phyloP scores from a whole-genome alignment of 257 asterid genomes.

The Forsythia viridissima region DNA sequence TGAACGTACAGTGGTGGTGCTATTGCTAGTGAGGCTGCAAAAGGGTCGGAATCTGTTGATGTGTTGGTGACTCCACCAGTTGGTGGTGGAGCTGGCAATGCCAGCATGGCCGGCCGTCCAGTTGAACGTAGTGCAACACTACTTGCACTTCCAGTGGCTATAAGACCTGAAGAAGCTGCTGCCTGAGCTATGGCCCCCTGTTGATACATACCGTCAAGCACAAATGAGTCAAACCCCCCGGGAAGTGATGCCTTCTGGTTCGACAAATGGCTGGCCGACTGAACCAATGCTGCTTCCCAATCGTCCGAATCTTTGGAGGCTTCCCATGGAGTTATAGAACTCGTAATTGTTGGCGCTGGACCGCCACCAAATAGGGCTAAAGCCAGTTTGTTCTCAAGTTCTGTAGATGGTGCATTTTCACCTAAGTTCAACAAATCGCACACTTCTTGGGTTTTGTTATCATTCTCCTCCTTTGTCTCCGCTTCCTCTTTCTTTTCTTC shows the following conservation, averaged over 20 bases:
- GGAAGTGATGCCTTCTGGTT: slow-evolving; percentile 69
- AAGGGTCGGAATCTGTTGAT: slow-evolving; percentile 41
- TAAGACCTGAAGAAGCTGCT: slow-evolving; percentile 55
- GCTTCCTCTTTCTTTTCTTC: slow-evolving; percentile 22
- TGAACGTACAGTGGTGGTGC: slow-evolving; percentile 93
- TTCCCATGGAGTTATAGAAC: slow-evolving; percentile 65
- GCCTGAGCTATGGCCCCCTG: slow-evolving; percentile 67
- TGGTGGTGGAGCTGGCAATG: slow-evolving; percentile 83
- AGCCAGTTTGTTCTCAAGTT: slow-evolving; percentile 65
- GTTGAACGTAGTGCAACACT: slow-evolving; percentile 83
- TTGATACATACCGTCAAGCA: slow-evolving; percentile 86
- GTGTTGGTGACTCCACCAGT: slow-evolving; percentile 27
- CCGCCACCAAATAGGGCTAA: slow-evolving; percentile 71
- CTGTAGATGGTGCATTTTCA: slow-evolving; percentile 51
- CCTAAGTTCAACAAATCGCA: slow-evolving; percentile 80
- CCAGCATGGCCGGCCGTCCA: slow-evolving; percentile 75
- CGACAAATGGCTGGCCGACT: slow-evolving; percentile 66
- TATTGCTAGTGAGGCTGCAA: slow-evolving; percentile 66
- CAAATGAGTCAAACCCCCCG: slow-evolving; percentile 56
- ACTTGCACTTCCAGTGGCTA: slow-evolving; percentile 81
- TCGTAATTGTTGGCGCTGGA: slow-evolving; percentile 28
- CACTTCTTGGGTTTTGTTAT: slow-evolving; percentile 34
- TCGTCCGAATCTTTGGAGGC: slow-evolving; percentile 69
- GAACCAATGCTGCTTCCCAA: slow-evolving; percentile 81
- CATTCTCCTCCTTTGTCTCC: not conserved